phyloP scores from a whole-genome alignment of 2,329 filamentous ascomycete genomes.

The Chlorencoelia australis region DNA sequence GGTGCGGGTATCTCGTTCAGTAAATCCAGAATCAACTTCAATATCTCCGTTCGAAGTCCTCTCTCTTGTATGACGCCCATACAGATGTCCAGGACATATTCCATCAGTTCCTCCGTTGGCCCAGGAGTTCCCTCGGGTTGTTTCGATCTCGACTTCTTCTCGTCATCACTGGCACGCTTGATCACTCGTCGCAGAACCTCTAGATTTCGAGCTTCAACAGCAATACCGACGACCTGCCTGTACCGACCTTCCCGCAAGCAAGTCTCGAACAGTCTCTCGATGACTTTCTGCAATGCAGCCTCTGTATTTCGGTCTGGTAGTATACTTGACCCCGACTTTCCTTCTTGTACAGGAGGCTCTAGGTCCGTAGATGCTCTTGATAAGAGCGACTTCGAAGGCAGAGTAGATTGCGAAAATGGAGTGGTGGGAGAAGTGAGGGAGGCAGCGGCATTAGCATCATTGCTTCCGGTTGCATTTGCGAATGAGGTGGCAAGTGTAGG shows the following conservation, averaged over 20 bases:
- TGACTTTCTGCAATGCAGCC: conserved; percentile 69
- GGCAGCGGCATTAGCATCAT: conserved; percentile 49
- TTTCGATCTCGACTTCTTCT: conserved; percentile 57
- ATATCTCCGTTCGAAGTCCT: conserved; percentile 70
- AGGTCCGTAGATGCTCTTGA: conserved; percentile 64
- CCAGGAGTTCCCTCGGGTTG: conserved; percentile 41
- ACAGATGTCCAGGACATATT: conserved; percentile 90
- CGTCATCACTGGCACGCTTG: conserved; percentile 77
- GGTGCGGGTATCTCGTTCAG: conserved; percentile 85
- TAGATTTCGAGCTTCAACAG: conserved; percentile 86
- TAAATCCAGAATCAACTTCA: conserved; percentile 89
- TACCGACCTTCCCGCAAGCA: conserved; percentile 82
- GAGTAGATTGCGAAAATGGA: conserved; percentile 85
- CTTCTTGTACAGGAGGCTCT: conserved; percentile 35
- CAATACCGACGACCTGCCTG: conserved; percentile 92
- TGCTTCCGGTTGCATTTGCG: conserved; percentile 49
- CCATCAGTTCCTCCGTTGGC: conserved; percentile 85
- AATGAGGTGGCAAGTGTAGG: conserved; percentile 66
- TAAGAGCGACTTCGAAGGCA: conserved; percentile 91
- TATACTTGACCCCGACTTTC: conserved; percentile 23
- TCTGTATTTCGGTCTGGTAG: conserved; percentile 61
- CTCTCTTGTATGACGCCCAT: conserved; percentile 97
- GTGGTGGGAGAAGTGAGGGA: conserved; percentile 79
- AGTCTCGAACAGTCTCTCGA: conserved; percentile 82
- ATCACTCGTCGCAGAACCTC: conserved; percentile 81